Percentiles rank a stretch among this genome's conserved stretches.
phyloP scores from a whole-genome alignment of 129 eudicot genomes.

The Cynara cardunculus region DNA sequence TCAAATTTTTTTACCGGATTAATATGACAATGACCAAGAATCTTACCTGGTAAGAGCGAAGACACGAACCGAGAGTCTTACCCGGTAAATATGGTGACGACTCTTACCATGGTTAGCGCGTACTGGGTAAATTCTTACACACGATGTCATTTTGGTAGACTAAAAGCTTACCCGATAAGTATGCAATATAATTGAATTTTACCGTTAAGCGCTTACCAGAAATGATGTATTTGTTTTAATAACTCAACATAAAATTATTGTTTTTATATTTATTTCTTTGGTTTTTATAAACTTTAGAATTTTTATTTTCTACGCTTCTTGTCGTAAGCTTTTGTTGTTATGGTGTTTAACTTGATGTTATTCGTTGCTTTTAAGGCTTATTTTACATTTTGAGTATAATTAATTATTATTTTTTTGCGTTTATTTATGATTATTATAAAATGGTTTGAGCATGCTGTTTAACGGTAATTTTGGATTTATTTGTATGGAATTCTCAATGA shows the following conservation, averaged over 20 bases:
- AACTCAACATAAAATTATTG: not conserved
- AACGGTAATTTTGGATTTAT: constrained; percentile 8
- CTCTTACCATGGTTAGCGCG: no score
- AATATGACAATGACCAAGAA: no score
- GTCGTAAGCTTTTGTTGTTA: constrained; percentile 20
- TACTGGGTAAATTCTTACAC: no score
- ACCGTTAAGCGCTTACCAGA: no score
- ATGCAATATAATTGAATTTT: no score
- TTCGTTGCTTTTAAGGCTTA: constrained; percentile 9
- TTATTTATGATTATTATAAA: not conserved
- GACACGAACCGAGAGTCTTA: no score
- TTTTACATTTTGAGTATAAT: not conserved
- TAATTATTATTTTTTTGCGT: not conserved
- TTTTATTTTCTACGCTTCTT: not conserved
- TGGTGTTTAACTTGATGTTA: constrained; percentile 19
- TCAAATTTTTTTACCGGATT: no score
- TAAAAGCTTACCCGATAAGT: no score
- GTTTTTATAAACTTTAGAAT: not conserved
- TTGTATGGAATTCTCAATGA: not conserved
- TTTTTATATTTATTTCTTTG: not conserved
- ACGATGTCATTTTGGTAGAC: no score
- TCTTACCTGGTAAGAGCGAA: no score
- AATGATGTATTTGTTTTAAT: not conserved
- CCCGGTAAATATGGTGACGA: no score
- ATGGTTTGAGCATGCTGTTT: not conserved